These are phyloP conservation scores for Strombidium stylifer DNA, from an alignment of 73 alveolate species.

Conservation along the genomic window DNA sequence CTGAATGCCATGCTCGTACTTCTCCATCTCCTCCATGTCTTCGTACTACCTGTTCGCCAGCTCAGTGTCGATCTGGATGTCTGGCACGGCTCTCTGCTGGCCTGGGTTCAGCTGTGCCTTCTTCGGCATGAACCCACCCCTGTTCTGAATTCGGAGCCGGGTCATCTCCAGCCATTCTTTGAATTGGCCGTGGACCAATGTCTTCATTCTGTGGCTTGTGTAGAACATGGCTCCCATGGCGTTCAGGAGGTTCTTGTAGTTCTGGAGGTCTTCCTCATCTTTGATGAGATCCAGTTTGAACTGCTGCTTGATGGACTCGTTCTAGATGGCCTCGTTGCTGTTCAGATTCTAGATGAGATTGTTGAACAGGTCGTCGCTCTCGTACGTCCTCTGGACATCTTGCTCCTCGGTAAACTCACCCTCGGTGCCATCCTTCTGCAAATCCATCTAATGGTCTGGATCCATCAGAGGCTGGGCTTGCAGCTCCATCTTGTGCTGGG, in stretches of 20 bases:
- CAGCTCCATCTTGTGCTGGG: neutral
- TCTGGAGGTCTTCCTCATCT: constrained; percentile 19
- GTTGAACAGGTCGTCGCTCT: constrained; percentile 17
- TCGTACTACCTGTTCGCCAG: constrained; percentile 48
- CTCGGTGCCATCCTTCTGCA: too few relatives aligned
- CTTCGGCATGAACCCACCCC: neutral
- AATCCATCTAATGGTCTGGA: too few relatives aligned
- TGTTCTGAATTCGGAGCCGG: neutral
- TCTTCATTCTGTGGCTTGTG: constrained; percentile 22
- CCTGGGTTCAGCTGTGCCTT: neutral
- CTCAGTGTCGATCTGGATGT: constrained; percentile 50
- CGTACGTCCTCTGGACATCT: constrained; percentile 5
- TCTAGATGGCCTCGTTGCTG: constrained; percentile 29
- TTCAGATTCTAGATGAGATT: constrained; percentile 14
- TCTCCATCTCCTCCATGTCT: constrained; percentile 13
- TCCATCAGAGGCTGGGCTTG: neutral
- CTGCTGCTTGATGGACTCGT: constrained; percentile 21
- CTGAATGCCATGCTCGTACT: constrained; percentile 3
- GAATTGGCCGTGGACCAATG: too few relatives aligned
- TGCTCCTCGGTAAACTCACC: too few relatives aligned
- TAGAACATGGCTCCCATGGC: constrained; percentile 57
- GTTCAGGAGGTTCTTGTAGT: constrained; percentile 39
- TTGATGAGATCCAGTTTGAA: constrained; percentile 20
- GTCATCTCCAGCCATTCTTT: neutral
- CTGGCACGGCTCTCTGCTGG: constrained; percentile 1